A percentile compares a stretch with the other conserved stretches of the same genome.
Conservation (phyloP, 225 moss, liverwort and hornwort genomes). For the Physcomitrium patens region DNA sequence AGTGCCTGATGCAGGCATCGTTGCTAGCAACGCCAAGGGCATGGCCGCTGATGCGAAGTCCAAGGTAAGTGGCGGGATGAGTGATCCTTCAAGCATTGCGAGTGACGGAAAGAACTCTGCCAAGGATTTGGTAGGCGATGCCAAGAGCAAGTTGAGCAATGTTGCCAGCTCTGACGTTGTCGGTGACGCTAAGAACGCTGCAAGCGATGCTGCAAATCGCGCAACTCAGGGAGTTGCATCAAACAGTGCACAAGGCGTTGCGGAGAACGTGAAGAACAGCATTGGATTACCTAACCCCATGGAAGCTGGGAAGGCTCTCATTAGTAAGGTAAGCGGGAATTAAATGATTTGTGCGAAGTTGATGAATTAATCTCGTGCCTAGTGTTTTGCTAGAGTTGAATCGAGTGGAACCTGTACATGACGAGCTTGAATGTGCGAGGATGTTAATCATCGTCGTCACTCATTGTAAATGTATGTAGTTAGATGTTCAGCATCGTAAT, state of each 20-base stretch:
- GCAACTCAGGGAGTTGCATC: background rate
- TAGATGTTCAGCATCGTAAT: too few relatives aligned
- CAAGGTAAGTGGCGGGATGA: background rate
- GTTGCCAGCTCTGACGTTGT: slow-evolving; percentile 6
- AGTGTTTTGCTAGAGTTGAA: too few relatives aligned
- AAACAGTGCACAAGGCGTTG: background rate
- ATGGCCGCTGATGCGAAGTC: background rate
- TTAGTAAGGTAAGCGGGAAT: background rate
- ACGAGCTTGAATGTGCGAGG: too few relatives aligned
- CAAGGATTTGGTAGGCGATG: background rate
- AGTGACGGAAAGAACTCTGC: slow-evolving; percentile 8
- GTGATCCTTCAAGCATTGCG: background rate
- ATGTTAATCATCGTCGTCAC: too few relatives aligned
- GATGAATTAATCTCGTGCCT: too few relatives aligned
- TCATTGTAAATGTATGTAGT: too few relatives aligned
- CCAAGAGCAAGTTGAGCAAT: slow-evolving; percentile 21
- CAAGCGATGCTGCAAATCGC: background rate
- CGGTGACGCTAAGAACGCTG: background rate
- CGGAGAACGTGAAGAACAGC: background rate
- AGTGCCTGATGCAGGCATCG: slow-evolving; percentile 1
- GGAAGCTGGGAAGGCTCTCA: background rate
- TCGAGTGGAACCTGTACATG: too few relatives aligned
- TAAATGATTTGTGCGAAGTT: background rate
- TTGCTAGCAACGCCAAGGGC: background rate
- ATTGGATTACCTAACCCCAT: background rate